Base-by-base conservation (phyloP, 495 filamentous ascomycete genomes). In the Lasiosphaeris hirsuta region DNA sequence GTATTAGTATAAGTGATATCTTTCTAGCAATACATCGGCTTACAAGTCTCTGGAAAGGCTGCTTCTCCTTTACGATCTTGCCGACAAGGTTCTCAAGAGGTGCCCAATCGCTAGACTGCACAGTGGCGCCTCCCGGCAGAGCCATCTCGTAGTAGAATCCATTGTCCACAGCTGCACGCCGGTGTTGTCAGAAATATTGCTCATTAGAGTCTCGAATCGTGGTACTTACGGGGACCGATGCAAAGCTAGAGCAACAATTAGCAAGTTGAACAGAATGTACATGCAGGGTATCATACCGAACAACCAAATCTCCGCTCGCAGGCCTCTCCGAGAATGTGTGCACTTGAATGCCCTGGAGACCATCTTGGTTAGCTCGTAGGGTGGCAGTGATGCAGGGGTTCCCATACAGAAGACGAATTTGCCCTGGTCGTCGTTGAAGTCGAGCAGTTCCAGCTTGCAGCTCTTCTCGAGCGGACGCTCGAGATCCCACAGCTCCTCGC, bases 141-240 rank as follows among this genome's bases (percentile, higher is more conserved):
- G 85, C 86, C 92, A 97, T 96, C 68, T 98, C 93, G 72, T 97
- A 97, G 79, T 95, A 97, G 81, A 97, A 98, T 37, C 95, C 94
- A 72, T 92, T 86, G 11, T 92, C 85, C 35, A 90, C 68, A 18
- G 66, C 52, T 54, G 14, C 36, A 4, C 14, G 18, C 7, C 33
- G 7, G 4, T 33, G n/a, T 35, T 54, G 51, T 48, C 33, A 51
- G 34, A 48, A 30, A 4, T 17, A 34, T 58, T 10, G 6, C 1
- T 34, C 10, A 6, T 30, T 14, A 40, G 10, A n/a, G 39, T 41
- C 4, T 10, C 9, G 8, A 3, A 23, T 30, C 23, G 48, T 33
- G 43, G 34, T 10, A 41, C 59, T 43, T 90, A 7, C 92, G 94
- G 17, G 94, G 94, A 8, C 94, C 94, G 65, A 96, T 91, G 61